A percentile compares a stretch with the other conserved stretches of the same genome.
phyloP scores from a whole-genome alignment of 441 rosid genomes.

The Eruca vesicaria region DNA sequence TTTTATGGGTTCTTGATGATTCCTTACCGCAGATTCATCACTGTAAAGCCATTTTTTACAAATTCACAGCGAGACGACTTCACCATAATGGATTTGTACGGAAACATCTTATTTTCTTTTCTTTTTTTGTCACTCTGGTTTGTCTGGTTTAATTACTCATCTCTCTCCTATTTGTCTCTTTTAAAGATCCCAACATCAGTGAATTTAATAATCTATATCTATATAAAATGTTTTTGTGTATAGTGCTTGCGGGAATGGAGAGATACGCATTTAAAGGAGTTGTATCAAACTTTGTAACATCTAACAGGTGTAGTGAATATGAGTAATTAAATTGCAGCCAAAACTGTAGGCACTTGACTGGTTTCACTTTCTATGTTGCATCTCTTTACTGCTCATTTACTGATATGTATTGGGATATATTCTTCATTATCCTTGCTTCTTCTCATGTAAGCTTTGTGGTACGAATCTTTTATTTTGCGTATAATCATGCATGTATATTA shows the following conservation, averaged over 20 bases:
- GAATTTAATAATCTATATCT: too few relatives aligned
- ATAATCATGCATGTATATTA: conserved; percentile 40
- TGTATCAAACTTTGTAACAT: too few relatives aligned
- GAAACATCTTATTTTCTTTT: neutral
- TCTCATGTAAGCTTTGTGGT: conserved; percentile 73
- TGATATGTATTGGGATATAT: conserved; percentile 75
- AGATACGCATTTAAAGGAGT: too few relatives aligned
- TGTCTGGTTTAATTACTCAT: neutral
- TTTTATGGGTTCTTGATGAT: neutral
- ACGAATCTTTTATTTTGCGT: conserved; percentile 45
- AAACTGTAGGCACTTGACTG: conserved; percentile 83
- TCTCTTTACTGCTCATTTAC: conserved; percentile 75
- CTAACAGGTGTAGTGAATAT: conserved; percentile 53
- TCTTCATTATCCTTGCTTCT: conserved; percentile 63
- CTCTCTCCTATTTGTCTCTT: too few relatives aligned
- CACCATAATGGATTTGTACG: neutral
- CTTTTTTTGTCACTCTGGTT: neutral
- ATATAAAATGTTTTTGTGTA: too few relatives aligned
- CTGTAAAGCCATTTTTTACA: neutral
- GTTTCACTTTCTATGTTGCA: conserved; percentile 84
- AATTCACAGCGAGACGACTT: neutral
- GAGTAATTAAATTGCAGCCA: conserved; percentile 87
- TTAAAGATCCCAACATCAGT: too few relatives aligned
- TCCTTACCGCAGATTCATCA: neutral
- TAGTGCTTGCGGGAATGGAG: too few relatives aligned